phyloP scores from a whole-genome alignment of 176 grass and related monocot genomes.

The Musa itinerans region DNA sequence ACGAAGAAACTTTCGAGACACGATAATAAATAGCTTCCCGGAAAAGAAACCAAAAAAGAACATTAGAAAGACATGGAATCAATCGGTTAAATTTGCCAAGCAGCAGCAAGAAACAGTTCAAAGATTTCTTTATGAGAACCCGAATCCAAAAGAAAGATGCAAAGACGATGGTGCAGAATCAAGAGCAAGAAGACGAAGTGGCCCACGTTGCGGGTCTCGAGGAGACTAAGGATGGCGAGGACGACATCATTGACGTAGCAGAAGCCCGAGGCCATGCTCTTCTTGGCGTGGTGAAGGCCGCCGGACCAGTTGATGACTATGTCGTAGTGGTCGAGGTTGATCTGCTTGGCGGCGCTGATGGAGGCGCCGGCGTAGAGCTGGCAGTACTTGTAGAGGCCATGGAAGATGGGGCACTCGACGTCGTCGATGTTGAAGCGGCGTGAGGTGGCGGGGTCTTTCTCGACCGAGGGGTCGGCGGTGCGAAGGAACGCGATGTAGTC shows the following conservation, averaged over 20 bases:
- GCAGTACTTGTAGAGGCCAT: conserved; percentile 77
- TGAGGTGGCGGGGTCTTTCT: conserved; percentile 4
- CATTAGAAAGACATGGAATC: neutral
- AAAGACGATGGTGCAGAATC: neutral
- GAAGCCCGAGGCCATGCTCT: conserved; percentile 60
- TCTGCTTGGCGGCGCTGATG: conserved; percentile 76
- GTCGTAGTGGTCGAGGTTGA: conserved; percentile 73
- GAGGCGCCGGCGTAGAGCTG: conserved; percentile 67
- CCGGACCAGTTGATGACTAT: conserved; percentile 89
- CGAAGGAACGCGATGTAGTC: too few species aligned
- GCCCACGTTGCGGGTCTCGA: conserved; percentile 68
- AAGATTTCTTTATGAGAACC: too few species aligned
- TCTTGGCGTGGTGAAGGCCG: conserved; percentile 86
- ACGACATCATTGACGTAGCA: conserved; percentile 33
- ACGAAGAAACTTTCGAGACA: too few species aligned
- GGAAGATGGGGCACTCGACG: conserved; percentile 75
- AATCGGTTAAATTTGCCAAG: neutral
- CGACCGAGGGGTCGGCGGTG: too few species aligned
- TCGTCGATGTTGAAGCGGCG: conserved; percentile 60
- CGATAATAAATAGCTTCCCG: neutral
- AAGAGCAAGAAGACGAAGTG: conserved; percentile 1
- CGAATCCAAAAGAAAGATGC: neutral
- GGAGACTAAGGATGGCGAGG: conserved; percentile 80
- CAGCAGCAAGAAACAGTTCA: conserved; percentile 16
- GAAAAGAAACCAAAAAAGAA: conserved; percentile 20